Conservation (phyloP, 2,329 filamentous ascomycete species). For the Fusarium sp. region DNA sequence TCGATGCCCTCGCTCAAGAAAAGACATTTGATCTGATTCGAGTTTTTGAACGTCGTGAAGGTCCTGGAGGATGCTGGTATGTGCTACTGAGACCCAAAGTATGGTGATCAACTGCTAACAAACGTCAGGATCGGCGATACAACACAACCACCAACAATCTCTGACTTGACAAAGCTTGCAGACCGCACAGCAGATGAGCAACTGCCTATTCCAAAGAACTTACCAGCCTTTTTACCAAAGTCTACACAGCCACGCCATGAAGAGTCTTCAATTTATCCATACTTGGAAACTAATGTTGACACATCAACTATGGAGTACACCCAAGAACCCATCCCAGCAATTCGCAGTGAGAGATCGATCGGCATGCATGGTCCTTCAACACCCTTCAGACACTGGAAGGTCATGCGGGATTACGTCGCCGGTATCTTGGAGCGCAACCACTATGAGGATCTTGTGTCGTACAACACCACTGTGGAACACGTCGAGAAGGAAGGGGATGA, state of each 20-base stretch:
- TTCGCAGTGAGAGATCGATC: slow-evolving; percentile 49
- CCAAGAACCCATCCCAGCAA: slow-evolving; percentile 64
- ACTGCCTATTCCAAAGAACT: slow-evolving; percentile 57
- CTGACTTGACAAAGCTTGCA: slow-evolving; percentile 61
- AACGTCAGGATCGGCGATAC: slow-evolving; percentile 58
- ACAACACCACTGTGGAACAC: slow-evolving; percentile 71
- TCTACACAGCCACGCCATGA: slow-evolving; percentile 61
- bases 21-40: slow-evolving; percentile 68
- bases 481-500: slow-evolving; percentile 62
- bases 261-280: slow-evolving; percentile 71
- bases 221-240: slow-evolving; percentile 61
- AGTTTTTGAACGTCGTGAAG: slow-evolving; percentile 72
- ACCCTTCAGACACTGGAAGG: slow-evolving; percentile 71
- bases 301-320: slow-evolving; percentile 70
- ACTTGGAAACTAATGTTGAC: slow-evolving; percentile 75
- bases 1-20: slow-evolving; percentile 71
- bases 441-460: slow-evolving; percentile 65
- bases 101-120: not conserved
- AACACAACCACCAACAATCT: slow-evolving; percentile 54
- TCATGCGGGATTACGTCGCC: slow-evolving; percentile 67
- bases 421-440: slow-evolving; percentile 63
- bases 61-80: slow-evolving; percentile 72
- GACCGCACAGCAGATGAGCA: slow-evolving; percentile 63
- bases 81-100: not conserved
- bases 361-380: slow-evolving; percentile 65